A percentile compares a stretch with the other conserved stretches of the same genome.
Conservation (phyloP, 257 asterid species). For the Solanum medicagineum region DNA sequence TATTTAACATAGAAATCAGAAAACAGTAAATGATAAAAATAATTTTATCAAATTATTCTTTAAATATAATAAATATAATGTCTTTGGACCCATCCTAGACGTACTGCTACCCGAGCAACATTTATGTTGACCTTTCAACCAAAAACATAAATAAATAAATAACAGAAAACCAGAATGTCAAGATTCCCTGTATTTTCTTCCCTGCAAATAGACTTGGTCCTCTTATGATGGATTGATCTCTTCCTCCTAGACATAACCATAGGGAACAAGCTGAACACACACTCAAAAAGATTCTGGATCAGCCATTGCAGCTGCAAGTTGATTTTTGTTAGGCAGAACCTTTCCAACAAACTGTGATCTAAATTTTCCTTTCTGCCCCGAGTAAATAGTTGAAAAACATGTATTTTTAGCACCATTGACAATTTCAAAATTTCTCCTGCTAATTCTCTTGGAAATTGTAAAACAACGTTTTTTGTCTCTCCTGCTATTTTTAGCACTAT, state of each 20-base stretch:
- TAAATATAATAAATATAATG: too few relatives aligned
- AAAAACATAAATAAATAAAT: not conserved
- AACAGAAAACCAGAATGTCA: not conserved
- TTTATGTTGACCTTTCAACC: constrained; percentile 48
- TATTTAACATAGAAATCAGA: too few relatives aligned
- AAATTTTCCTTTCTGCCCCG: not conserved
- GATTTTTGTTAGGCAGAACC: not conserved
- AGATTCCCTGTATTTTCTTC: not conserved
- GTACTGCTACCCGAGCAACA: constrained; percentile 42
- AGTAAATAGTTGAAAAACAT: not conserved
- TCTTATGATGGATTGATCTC: constrained; percentile 11
- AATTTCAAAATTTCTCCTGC: not conserved
- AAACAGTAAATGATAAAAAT: too few relatives aligned
- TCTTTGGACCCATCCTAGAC: too few relatives aligned
- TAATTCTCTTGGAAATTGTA: not conserved
- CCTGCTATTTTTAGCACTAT: not conserved
- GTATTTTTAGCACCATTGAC: not conserved
- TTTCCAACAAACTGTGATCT: not conserved
- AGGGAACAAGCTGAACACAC: not conserved
- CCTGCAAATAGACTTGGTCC: not conserved
- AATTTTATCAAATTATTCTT: too few relatives aligned
- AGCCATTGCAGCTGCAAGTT: not conserved
- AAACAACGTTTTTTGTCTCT: not conserved
- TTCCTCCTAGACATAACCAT: not conserved
- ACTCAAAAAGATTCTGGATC: constrained; percentile 4